Percentiles rank a stretch among this genome's conserved stretches.
Conservation (phyloP, 768 basidiomycete genomes). For the Xerocomus brunneocitrinus region DNA sequence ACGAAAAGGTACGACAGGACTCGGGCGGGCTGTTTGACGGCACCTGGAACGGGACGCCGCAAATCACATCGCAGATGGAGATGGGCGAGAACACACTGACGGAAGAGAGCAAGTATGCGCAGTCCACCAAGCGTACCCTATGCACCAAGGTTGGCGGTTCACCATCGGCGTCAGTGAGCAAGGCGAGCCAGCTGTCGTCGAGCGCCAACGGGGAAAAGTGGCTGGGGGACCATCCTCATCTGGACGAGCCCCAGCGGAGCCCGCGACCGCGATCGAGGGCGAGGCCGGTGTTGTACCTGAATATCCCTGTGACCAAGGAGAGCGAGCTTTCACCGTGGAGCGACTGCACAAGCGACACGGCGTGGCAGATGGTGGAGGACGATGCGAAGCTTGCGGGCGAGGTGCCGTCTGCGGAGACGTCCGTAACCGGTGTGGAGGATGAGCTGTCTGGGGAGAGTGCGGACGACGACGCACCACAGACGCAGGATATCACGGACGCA, state of each 20-base stretch:
- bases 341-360: background rate
- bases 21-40: background rate
- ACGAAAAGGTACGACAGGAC: background rate
- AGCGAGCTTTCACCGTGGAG: background rate
- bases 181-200: background rate
- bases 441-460: background rate
- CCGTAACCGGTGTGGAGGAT: background rate
- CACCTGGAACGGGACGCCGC: constrained; percentile 2
- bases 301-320: background rate
- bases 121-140: background rate
- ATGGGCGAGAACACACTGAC: constrained; percentile 2
- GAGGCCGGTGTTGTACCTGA: background rate
- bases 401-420: background rate
- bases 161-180: background rate
- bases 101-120: background rate
- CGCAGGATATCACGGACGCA: background rate
- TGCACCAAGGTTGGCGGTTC: background rate
- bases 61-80: constrained; percentile 20
- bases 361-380: background rate
- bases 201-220: background rate
- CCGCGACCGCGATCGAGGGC: background rate
- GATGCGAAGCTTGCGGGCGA: background rate
- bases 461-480: background rate
- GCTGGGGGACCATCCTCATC: background rate
- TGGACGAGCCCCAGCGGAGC: background rate